A percentile compares a stretch with the other conserved stretches of the same genome.
These are phyloP conservation scores for Polytrichum formosum DNA, from an alignment of 225 moss, liverwort and hornwort species.

Conservation along the genomic window DNA sequence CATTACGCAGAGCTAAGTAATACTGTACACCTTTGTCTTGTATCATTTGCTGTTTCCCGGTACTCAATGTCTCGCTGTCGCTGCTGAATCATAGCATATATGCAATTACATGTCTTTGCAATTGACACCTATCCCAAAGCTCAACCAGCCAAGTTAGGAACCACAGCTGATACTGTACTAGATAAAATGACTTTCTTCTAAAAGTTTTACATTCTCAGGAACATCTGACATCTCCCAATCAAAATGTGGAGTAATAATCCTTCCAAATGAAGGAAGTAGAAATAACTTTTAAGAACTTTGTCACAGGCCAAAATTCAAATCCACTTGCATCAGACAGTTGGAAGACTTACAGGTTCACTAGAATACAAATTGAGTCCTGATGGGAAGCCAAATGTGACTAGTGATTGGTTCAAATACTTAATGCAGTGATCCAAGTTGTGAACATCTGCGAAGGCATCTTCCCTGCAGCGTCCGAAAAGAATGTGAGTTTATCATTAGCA, in stretches of 20 bases:
- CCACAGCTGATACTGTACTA: neutral
- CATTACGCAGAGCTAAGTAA: neutral
- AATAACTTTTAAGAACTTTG: too few species aligned
- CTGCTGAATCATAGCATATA: slow-evolving; percentile 89
- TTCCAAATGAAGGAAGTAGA: too few species aligned
- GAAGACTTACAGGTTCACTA: slow-evolving; percentile 68
- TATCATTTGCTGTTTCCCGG: slow-evolving; percentile 73
- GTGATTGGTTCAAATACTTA: slow-evolving; percentile 82
- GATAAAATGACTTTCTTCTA: slow-evolving; percentile 3
- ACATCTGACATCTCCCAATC: neutral
- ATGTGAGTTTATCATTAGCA: neutral
- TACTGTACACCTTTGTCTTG: slow-evolving; percentile 69
- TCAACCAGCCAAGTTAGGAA: neutral
- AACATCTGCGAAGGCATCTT: slow-evolving; percentile 79
- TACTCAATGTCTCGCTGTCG: slow-evolving; percentile 87
- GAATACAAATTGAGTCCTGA: slow-evolving; percentile 65
- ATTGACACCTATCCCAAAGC: slow-evolving; percentile 52
- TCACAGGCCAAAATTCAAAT: neutral
- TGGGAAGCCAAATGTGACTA: slow-evolving; percentile 85
- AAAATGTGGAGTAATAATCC: too few species aligned
- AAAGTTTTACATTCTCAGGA: slow-evolving; percentile 5
- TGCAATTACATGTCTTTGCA: slow-evolving; percentile 83
- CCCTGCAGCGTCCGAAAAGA: slow-evolving; percentile 37
- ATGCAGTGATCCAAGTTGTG: slow-evolving; percentile 93
- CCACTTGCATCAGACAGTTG: neutral